Base-by-base conservation (phyloP, 2,329 filamentous ascomycete genomes). In the Botrytis paeoniae region DNA sequence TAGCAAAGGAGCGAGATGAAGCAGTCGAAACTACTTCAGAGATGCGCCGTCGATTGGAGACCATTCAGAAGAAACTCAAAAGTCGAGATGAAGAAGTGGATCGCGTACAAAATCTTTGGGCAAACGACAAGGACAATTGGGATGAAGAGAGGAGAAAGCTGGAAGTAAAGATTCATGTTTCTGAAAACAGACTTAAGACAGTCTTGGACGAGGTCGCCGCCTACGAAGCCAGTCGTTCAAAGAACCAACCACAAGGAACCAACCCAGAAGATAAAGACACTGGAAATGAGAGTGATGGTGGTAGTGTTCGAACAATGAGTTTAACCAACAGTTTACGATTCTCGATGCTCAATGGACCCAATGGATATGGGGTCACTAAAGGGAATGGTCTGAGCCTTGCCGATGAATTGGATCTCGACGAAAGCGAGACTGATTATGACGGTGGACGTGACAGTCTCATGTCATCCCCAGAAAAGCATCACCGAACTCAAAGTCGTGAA, bases 161-260 rank as follows among this genome's bases (percentile, higher is more conserved):
- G 74, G 95, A 99, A 82, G 90, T 93, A 73, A 94, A 93, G 77
- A 84, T 97, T 22, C 95, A 98, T 81, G 88, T 98, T n/a, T 92
- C 94, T 2, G 96, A 99, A 83, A 93, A 88, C 43, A 91, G 95
- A 54, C 83, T 99, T 71, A 96, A 95, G 81, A 87, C 89, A 18
- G 88, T 99, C 18, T 85, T 99, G 62, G 93, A 95, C 54, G 96
- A 98, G 82, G 89, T 99, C 68, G 90, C 90, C n/a, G 86, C 88
- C 5, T 89, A 89, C 73, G 90, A 94, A 78, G 86, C 86, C 61
- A 85, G 85, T 4, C 87, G 88, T 65, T 75, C 83, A 69, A 84
- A 84, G 75, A 82, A 74, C 75, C 74, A 85, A 37, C 83, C 81
- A 25, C 89, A 91, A 16, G 90, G 93, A 45, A 84, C 83, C 1